A percentile compares a stretch with the other conserved stretches of the same genome.
Conservation (phyloP, 2,329 filamentous ascomycete genomes). For the Exophiala xenobiotica region DNA sequence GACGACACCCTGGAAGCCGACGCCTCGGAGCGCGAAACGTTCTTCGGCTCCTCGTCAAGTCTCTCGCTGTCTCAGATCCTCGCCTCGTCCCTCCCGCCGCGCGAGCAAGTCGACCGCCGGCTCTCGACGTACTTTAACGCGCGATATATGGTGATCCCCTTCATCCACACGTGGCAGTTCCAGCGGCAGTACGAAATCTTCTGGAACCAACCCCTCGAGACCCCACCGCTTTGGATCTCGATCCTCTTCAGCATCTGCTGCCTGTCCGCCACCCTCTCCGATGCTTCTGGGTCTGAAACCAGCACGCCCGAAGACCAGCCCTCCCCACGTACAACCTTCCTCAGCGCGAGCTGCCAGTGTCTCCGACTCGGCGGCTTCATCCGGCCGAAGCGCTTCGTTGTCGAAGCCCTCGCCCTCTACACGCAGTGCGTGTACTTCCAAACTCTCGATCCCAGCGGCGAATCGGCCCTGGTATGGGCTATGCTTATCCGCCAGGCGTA, state of each 20-base stretch:
- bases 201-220: slow-evolving; percentile 51
- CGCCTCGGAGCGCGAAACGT: slow-evolving; percentile 9
- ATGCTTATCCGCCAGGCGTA: slow-evolving; percentile 60
- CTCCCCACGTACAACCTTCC: slow-evolving; percentile 40
- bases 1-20: slow-evolving; percentile 25
- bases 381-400: slow-evolving; percentile 26
- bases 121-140: slow-evolving; percentile 30
- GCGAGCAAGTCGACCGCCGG: slow-evolving; percentile 25
- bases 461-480: slow-evolving; percentile 55
- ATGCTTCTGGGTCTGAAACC: slow-evolving; percentile 12
- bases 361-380: slow-evolving; percentile 49
- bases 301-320: slow-evolving; percentile 49
- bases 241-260: slow-evolving; percentile 54
- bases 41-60: slow-evolving; percentile 18
- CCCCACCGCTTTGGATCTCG: slow-evolving; percentile 52
- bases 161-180: slow-evolving; percentile 25
- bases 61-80: slow-evolving; percentile 26
- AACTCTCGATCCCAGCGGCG: slow-evolving; percentile 53
- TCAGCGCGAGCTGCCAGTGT: slow-evolving; percentile 49
- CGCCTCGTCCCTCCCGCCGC: slow-evolving; percentile 23
- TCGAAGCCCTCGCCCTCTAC: slow-evolving; percentile 40
- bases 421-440: slow-evolving; percentile 55
- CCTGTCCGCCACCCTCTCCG: slow-evolving; percentile 23
- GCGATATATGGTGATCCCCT: slow-evolving; percentile 24
- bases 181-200: slow-evolving; percentile 51